Conservation (phyloP, 306 rosid species). For the Medicago ruthenica region DNA sequence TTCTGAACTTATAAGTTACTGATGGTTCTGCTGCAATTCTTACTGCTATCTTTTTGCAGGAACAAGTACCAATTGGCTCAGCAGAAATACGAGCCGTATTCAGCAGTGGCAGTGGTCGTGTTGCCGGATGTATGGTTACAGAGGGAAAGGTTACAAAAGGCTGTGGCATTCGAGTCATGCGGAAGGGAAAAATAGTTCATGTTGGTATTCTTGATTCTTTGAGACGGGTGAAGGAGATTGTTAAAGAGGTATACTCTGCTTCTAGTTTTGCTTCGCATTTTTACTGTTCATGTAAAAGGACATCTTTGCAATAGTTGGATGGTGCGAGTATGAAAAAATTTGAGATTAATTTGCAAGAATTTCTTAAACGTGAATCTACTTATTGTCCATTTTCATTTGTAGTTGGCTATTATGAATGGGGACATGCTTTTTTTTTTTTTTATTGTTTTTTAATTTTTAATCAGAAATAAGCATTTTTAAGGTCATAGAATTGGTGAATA, state of each 20-base stretch:
- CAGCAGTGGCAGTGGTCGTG: constrained; percentile 95
- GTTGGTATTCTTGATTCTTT: constrained; percentile 78
- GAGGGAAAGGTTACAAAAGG: constrained; percentile 79
- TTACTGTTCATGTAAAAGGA: background rate
- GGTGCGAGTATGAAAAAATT: constrained; percentile 14
- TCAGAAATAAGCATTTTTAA: background rate
- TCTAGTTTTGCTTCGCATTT: constrained; percentile 34
- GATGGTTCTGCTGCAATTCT: constrained; percentile 35
- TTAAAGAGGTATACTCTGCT: constrained; percentile 75
- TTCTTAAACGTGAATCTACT: constrained; percentile 5
- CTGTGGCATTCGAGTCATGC: constrained; percentile 79
- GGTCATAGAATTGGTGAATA: background rate
- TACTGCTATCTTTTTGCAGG: constrained; percentile 59
- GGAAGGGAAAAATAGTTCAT: constrained; percentile 70
- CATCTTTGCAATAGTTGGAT: background rate
- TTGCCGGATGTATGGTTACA: constrained; percentile 92
- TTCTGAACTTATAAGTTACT: constrained; percentile 31
- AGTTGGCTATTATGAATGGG: constrained; percentile 6
- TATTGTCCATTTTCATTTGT: constrained; percentile 25
- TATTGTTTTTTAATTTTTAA: background rate
- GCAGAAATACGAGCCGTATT: constrained; percentile 85
- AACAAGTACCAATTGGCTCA: constrained; percentile 77
- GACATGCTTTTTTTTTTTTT: background rate
- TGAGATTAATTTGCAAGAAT: constrained; percentile 7
- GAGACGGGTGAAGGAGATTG: constrained; percentile 90